Evolutionary conservation across 1,284 basidiomycete genomes (phyloP).

Genomic region (Vanrija pseudolonga): DNA sequence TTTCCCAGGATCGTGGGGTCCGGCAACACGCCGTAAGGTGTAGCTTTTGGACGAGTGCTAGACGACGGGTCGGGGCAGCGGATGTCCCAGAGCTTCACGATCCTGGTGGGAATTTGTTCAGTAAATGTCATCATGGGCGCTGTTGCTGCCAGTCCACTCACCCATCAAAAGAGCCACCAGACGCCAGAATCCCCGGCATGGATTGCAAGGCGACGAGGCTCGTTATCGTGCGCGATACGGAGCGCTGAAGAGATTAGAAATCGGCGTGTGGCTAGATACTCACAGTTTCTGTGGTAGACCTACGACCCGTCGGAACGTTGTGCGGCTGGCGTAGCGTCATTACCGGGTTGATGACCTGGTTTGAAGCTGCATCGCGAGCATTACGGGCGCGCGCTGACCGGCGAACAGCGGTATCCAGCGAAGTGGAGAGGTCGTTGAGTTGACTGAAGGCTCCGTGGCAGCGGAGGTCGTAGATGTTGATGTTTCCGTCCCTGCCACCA

Average conservation of each 20-base stretch:
- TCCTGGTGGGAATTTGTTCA: conserved; percentile 16
- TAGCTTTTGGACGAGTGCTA: conserved; percentile 21
- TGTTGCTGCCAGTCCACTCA: conserved; percentile 20
- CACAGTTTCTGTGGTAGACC: background rate
- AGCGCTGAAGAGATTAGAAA: conserved; percentile 21
- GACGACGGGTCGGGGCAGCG: conserved; percentile 30
- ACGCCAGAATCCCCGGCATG: conserved; percentile 44
- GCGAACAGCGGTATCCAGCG: too few species aligned
- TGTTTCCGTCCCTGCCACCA: conserved; percentile 48
- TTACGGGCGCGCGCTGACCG: too few species aligned
- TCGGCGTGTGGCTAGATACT: background rate
- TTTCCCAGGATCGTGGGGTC: conserved; percentile 33
- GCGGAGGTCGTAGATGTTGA: conserved; percentile 48
- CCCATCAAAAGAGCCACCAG: conserved; percentile 48
- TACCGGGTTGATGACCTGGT: conserved; percentile 5
- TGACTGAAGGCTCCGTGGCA: conserved; percentile 19
- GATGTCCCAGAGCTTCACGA: conserved; percentile 50
- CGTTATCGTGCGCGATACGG: conserved; percentile 43
- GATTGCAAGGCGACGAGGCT: conserved; percentile 42
- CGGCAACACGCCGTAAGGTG: conserved; percentile 23
- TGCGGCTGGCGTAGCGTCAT: conserved; percentile 15
- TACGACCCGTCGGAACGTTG: background rate
- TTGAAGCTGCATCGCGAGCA: too few species aligned
- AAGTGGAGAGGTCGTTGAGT: too few species aligned
- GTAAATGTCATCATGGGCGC: background rate